Conservation (phyloP, 202 grass and related monocot genomes). For the Carex arenaria region DNA sequence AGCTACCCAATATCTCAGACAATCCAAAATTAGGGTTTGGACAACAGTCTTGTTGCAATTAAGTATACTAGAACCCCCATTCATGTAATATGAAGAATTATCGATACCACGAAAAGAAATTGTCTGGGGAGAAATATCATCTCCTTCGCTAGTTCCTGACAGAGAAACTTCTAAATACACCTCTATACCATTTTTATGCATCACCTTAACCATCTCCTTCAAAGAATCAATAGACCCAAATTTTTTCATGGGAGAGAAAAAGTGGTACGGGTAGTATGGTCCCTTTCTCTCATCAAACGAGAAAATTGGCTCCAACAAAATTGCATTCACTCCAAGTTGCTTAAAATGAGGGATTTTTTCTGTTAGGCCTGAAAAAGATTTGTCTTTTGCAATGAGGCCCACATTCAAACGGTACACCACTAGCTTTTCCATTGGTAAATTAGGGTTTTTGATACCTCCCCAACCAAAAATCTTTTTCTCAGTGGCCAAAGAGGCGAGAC, state of each 20-base stretch:
- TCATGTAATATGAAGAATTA: constrained; percentile 61
- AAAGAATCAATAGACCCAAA: constrained; percentile 52
- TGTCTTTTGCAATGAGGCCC: constrained; percentile 50
- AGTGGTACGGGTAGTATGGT: constrained; percentile 78
- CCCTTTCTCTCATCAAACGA: constrained; percentile 66
- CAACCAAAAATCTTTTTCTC: constrained; percentile 47
- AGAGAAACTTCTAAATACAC: constrained; percentile 83
- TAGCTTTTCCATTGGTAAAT: constrained; percentile 71
- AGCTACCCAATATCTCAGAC: constrained; percentile 83
- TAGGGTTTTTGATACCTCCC: constrained; percentile 42
- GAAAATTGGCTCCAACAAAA: constrained; percentile 85
- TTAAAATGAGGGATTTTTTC: constrained; percentile 59
- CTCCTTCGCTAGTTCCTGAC: constrained; percentile 59
- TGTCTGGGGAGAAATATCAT: constrained; percentile 40
- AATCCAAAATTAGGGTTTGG: constrained; percentile 83
- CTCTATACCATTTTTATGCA: constrained; percentile 78
- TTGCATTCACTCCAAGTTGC: constrained; percentile 65
- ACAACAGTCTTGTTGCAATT: constrained; percentile 65
- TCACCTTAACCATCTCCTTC: constrained; percentile 87
- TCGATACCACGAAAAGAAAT: constrained; percentile 75
- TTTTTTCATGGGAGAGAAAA: constrained; percentile 56
- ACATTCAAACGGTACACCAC: constrained; percentile 84
- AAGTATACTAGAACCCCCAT: constrained; percentile 33
- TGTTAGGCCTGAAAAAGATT: constrained; percentile 52
- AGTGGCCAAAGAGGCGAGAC: constrained; percentile 41